Evolutionary conservation across 768 basidiomycete species (phyloP).

Genomic region (Leccinellum rugosiceps): DNA sequence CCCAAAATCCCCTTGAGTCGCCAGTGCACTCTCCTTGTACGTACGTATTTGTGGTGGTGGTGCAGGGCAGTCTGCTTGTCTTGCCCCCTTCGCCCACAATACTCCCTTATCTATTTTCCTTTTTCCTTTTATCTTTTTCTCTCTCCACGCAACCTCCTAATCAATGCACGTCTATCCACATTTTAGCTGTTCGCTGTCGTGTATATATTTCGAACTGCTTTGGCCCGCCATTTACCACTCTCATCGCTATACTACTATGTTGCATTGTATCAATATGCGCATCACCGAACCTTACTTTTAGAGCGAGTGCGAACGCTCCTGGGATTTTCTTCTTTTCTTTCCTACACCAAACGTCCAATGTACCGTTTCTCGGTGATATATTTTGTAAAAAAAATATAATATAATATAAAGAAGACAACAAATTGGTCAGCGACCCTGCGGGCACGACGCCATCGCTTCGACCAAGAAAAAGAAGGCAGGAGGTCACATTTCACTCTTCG

Average conservation of each 20-base stretch:
- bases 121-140: neutral
- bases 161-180: constrained; percentile 19
- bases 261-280: constrained; percentile 20
- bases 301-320: neutral
- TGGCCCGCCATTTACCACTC: neutral
- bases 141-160: constrained; percentile 9
- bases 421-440: constrained; percentile 9
- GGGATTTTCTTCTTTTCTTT: neutral
- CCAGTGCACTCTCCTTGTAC: constrained; percentile 10
- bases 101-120: constrained; percentile 15
- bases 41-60: constrained; percentile 28
- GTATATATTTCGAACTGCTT: constrained; percentile 11
- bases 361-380: constrained; percentile 9
- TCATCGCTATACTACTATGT: constrained; percentile 17
- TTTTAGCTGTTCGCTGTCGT: constrained; percentile 9
- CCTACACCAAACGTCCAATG: constrained; percentile 2
- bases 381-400: neutral
- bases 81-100: neutral
- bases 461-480: neutral
- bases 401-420: neutral
- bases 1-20: constrained; percentile 12
- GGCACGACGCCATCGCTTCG: constrained; percentile 4
- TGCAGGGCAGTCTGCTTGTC: constrained; percentile 13
- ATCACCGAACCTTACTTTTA: neutral
- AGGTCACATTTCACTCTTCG: constrained; percentile 3